phyloP scores from a whole-genome alignment of 1,139 yeast genomes.

The Blastobotrys persicus region DNA sequence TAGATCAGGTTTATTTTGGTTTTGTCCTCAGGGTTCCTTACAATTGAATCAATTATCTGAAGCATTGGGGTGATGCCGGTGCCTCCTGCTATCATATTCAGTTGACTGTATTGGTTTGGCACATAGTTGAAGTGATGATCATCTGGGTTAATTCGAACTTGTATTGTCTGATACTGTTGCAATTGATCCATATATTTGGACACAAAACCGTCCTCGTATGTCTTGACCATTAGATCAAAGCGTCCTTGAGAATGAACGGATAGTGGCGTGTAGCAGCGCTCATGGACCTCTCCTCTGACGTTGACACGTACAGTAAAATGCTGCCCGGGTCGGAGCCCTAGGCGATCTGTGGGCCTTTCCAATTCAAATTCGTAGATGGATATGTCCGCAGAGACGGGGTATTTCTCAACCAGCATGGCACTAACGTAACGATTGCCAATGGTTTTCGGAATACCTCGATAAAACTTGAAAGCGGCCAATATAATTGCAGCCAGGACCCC shows the following conservation, averaged over 20 bases:
- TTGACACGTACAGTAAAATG: conserved; percentile 60
- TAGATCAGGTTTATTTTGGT: conserved; percentile 68
- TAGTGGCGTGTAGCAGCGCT: conserved; percentile 89
- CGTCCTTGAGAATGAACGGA: conserved; percentile 61
- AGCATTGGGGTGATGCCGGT: conserved; percentile 92
- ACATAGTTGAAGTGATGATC: conserved; percentile 73
- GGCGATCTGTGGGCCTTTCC: conserved; percentile 10
- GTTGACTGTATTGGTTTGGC: conserved; percentile 69
- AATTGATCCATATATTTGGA: conserved; percentile 70
- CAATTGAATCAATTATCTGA: conserved; percentile 78
- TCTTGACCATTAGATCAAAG: conserved; percentile 62
- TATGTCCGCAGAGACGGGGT: neutral
- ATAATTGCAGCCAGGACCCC: conserved; percentile 27
- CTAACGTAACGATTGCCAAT: neutral
- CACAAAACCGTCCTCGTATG: conserved; percentile 82
- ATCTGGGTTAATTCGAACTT: conserved; percentile 77
- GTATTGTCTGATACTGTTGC: conserved; percentile 61
- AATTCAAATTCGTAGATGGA: neutral
- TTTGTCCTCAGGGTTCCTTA: conserved; percentile 66
- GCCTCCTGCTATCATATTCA: conserved; percentile 92
- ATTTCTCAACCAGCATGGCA: neutral
- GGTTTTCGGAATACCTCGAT: conserved; percentile 28
- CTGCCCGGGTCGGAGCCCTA: conserved; percentile 88
- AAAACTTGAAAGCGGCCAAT: conserved; percentile 32
- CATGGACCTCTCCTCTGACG: conserved; percentile 63